Percentiles rank a stretch among this genome's conserved stretches.
These are phyloP conservation scores for Strombidium stylifer DNA, from an alignment of 73 alveolate species.

Conservation along the genomic window DNA sequence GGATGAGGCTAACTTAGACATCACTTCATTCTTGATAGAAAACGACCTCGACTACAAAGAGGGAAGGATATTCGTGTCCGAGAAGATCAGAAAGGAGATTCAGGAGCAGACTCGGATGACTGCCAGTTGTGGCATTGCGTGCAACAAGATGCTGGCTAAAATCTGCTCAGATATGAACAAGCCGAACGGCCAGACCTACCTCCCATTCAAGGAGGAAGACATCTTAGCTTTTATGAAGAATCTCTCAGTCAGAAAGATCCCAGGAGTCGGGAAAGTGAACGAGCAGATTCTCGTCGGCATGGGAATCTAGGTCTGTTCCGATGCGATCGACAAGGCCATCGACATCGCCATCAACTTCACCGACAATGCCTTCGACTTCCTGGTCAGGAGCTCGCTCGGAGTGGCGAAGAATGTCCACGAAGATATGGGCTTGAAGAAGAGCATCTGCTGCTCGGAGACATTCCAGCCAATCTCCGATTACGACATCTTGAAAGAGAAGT, in stretches of 20 bases:
- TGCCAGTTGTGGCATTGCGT: conserved; percentile 77
- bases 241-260: conserved; percentile 84
- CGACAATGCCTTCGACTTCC: conserved; percentile 66
- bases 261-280: conserved; percentile 88
- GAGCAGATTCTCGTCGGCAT: conserved; percentile 70
- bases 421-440: conserved; percentile 28
- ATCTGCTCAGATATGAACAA: conserved; percentile 77
- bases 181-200: conserved; percentile 63
- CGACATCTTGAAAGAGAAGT: conserved; percentile 16
- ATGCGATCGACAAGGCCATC: conserved; percentile 53
- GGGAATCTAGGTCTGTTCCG: conserved; percentile 52
- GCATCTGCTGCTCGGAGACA: conserved; percentile 25
- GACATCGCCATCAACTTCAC: conserved; percentile 59
- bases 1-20: conserved; percentile 82
- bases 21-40: conserved; percentile 62
- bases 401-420: conserved; percentile 41
- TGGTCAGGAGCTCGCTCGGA: conserved; percentile 53
- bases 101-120: conserved; percentile 60
- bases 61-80: conserved; percentile 63
- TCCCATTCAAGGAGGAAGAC: conserved; percentile 4
- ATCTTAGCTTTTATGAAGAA: conserved; percentile 61
- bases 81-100: conserved; percentile 70
- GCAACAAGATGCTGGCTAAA: conserved; percentile 85
- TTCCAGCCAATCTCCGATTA: conserved; percentile 15
- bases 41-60: conserved; percentile 54